Base-by-base conservation (phyloP, 2,329 filamentous ascomycete genomes). In the Madurella fahalii region DNA sequence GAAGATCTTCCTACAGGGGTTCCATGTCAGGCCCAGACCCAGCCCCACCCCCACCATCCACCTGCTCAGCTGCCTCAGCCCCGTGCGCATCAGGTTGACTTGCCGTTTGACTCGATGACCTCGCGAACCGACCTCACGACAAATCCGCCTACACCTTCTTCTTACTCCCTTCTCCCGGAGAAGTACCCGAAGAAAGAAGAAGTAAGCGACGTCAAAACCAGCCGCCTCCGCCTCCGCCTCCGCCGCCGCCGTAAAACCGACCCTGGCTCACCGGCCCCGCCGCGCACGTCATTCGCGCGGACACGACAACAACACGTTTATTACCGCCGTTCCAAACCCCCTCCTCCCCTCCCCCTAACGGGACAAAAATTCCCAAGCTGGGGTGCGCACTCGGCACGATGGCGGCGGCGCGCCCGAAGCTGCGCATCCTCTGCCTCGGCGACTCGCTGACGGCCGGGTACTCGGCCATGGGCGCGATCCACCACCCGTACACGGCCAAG, bases 371-470 rank as follows among this genome's bases (percentile, higher is more conserved):
- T 25, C 7, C 4, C 34, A 37, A 37, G 34, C 34, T 37, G 34
- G 34, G 34, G 34, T 37, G 34, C 34, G 11, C 9, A 15, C 40
- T 44, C 40, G 20, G 18, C 44, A 56, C 44, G 42, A 59, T 60
- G 60, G 50, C 58, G 60, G 50, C 58, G n/a, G 45, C 18, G 37
- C 48, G 49, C 16, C 57, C 64, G 51, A 67, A 70, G 31, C 71
- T 83, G 30, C 74, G 76, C 63, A 77, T 86, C 63, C 76, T 86
- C 57, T 85, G 83, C 72, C 82, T 86, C 67, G 83, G 83, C 67
- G 77, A 85, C 74, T 85, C 81, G 40, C 76, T 87, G 44, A 86
- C 84, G 5, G 74, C 73, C 12, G 84, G 84, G 41, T 84, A 72
- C 65, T 71, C 73, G 31, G 50, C 59, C 54, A 69, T 61, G 44